Evolutionary conservation across 2,329 filamentous ascomycete genomes (phyloP), one percentile per base, ranked within the genome.

Genomic region (Coleophoma crateriformis): DNA sequence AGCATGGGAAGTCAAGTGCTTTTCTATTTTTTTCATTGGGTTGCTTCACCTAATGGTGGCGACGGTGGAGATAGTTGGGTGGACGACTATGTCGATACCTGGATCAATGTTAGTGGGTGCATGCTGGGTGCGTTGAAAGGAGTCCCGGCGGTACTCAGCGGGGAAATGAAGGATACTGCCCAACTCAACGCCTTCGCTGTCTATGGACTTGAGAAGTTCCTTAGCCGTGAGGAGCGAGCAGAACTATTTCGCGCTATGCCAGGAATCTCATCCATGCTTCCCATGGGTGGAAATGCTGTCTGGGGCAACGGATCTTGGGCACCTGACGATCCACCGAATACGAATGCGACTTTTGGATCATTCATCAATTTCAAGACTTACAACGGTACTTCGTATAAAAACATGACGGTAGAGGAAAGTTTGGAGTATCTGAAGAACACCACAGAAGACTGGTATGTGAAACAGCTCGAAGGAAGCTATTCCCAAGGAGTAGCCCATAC

Each of bases 51-150:
- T 2, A 76, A 84, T 47, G 88, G 88, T 5, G 94, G 94, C 4
- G 82, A 82, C 17, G 92, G 90, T 1, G 92, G 94, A 1, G 77
- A 85, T 35, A 79, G 82, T 47, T 99, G 94, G 94, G 92, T 99
- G 0, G 91, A 99, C 51, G 79, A 78, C 15, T 80, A 96, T 63
- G 76, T 99, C 46, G 94, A 95, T 57, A 87, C 89, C 3, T 99
- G 95, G 91, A 95, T 99, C 73, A 99, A 99, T 66, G 90, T 99
- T 61, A 94, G 88, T 58, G 94, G 94, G 6, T 99, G 92, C 68
- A 96, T 99, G 92, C 83, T 99, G 6, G 94, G 94, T 13, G 90
- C 94, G 2, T 76, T 90, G 50, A 99, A 99, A 71, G 92, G 88
- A 51, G 72, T 97, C 34, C 88, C 94, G 0, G 92, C 94, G 0